phyloP scores from a whole-genome alignment of 108 stramenopile genomes.

The Pseudonitzschia delicatissima region DNA sequence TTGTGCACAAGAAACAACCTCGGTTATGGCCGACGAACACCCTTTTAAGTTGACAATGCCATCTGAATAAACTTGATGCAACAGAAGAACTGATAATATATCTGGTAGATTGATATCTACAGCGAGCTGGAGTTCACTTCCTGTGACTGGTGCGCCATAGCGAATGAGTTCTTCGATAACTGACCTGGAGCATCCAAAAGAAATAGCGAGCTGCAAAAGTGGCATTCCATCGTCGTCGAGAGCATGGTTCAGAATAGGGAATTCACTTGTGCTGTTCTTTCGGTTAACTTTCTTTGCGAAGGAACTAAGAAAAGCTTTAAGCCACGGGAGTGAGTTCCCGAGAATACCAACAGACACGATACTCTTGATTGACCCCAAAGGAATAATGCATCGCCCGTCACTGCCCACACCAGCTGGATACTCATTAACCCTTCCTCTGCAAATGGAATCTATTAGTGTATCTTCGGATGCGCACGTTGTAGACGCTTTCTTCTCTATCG shows the following conservation, averaged over 20 bases:
- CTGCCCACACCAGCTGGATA: not conserved
- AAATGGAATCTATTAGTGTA: constrained; percentile 1
- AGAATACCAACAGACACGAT: constrained; percentile 32
- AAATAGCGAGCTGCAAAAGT: constrained; percentile 35
- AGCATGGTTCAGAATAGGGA: constrained; percentile 14
- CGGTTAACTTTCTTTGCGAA: constrained; percentile 9
- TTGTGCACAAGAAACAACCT: constrained; percentile 24
- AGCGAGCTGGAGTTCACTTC: constrained; percentile 28
- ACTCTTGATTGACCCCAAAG: not conserved
- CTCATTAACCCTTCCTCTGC: not conserved
- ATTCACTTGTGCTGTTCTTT: not conserved
- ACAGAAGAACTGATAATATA: constrained; percentile 30
- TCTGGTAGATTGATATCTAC: constrained; percentile 27
- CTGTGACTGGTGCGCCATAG: constrained; percentile 26
- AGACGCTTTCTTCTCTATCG: not conserved
- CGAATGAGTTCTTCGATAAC: constrained; percentile 29
- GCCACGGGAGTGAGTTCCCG: constrained; percentile 31
- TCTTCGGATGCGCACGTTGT: not conserved
- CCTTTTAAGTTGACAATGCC: constrained; percentile 20
- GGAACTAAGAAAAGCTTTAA: constrained; percentile 20
- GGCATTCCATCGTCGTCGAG: constrained; percentile 43
- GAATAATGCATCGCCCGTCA: not conserved
- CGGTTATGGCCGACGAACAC: constrained; percentile 30
- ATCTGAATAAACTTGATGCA: constrained; percentile 29
- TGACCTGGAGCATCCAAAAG: constrained; percentile 31